Conservation (phyloP, 768 basidiomycete species). For the Lactarius psammicola region DNA sequence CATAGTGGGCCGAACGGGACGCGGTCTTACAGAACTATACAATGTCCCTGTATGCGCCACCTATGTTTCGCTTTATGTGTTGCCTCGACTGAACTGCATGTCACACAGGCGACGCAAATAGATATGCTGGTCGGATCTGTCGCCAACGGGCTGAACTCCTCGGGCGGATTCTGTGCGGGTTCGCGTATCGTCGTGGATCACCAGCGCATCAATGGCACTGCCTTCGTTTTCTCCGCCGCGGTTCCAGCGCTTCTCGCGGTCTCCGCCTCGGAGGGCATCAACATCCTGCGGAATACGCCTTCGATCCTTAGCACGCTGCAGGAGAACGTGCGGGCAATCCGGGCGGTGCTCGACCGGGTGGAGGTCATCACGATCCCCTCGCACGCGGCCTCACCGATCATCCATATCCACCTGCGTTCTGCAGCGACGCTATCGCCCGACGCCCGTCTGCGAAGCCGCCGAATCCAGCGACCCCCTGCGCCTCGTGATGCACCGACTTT, state of each 20-base stretch:
- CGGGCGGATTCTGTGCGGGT: constrained; percentile 96
- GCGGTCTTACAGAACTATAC: constrained; percentile 9
- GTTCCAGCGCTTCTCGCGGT: constrained; percentile 92
- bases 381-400: constrained; percentile 81
- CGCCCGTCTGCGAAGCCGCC: constrained; percentile 46
- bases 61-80: not conserved
- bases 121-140: constrained; percentile 93
- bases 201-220: constrained; percentile 96
- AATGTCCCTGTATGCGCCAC: constrained; percentile 77
- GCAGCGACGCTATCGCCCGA: constrained; percentile 34
- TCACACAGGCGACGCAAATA: constrained; percentile 53
- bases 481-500: constrained; percentile 48
- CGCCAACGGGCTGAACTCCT: constrained; percentile 78
- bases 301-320: constrained; percentile 73
- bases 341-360: too few species aligned
- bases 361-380: constrained; percentile 85
- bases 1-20: constrained; percentile 56
- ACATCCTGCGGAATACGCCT: constrained; percentile 71
- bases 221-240: constrained; percentile 95
- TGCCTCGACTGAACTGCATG: not conserved
- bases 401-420: constrained; percentile 75
- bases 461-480: constrained; percentile 47
- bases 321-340: too few species aligned
- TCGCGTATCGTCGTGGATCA: constrained; percentile 81
- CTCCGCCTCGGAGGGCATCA: constrained; percentile 82